Base-by-base conservation (phyloP, 768 basidiomycete genomes). In the Rhizopogon vinicolor region DNA sequence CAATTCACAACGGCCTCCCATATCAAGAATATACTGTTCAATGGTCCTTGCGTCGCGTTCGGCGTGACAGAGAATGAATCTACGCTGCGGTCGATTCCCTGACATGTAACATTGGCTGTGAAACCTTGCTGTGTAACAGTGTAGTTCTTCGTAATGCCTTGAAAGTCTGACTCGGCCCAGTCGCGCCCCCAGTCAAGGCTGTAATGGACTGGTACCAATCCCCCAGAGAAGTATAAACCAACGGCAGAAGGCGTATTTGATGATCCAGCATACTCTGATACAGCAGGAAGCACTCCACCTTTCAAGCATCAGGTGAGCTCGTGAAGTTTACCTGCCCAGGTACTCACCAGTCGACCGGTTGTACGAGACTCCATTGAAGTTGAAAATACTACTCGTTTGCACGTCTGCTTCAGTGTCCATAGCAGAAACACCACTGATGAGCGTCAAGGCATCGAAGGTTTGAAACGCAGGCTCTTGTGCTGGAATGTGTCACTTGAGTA, bases 101-200 rank as follows among this genome's bases (percentile, higher is more conserved):
- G 54, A 9, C 54, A 55, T n/a, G 46, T 12, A 31, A 63, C 55
- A 12, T 63, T 29, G 14, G 61, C 62, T 16, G 58, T 63, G 10
- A 63, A n/a, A 22, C 62, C 62, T 43, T 63, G 62, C 44, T 64
- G 62, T 25, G n/a, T 13, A 14, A 63, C 14, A 1, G 49, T 40
- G 16, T 43, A 57, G 31, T 55, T 57, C 35, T 22, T 46, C 4
- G 8, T 1, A 18, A 57, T 14, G 40, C 56, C 56, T 19, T 9
- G 31, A 48, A 7, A 19, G 18, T 18, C 45, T 7, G 31, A 7
- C 19, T 48, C 18, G 31, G 13, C 12, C 13, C 13, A 13, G 31
- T 19, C 12, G 12, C 13, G 31, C 18, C 31, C 31, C 31, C 46
- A 48, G 7, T 33, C 13, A 14, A 12, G 4, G 19, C 7, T 48